These are phyloP conservation scores for Diospyros kaki DNA, from an alignment of 148 eudicot genomes.

Conservation along the genomic window DNA sequence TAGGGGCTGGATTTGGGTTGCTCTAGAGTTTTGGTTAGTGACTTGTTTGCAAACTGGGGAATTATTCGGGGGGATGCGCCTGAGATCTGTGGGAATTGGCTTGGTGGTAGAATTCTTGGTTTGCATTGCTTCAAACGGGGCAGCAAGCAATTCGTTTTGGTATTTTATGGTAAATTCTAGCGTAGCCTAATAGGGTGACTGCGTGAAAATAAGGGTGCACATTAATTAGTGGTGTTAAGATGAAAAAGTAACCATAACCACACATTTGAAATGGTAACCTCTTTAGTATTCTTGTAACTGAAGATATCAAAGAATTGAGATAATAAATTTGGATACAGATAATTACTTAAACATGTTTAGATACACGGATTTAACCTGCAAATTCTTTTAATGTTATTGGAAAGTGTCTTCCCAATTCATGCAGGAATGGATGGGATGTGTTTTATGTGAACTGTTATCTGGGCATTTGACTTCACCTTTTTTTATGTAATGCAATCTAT, in stretches of 20 bases:
- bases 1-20: conserved; percentile 1
- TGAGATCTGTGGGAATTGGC: conserved; percentile 30
- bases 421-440: too few relatives aligned
- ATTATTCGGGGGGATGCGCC: background rate
- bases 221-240: background rate
- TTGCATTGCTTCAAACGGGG: conserved; percentile 4
- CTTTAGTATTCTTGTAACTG: background rate
- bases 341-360: background rate
- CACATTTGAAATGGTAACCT: background rate
- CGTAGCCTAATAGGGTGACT: background rate
- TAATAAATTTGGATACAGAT: background rate
- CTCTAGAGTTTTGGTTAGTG: background rate
- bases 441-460: too few relatives aligned
- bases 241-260: background rate
- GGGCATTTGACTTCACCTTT: too few relatives aligned
- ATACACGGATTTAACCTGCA: background rate
- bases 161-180: background rate
- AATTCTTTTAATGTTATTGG: too few relatives aligned
- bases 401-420: too few relatives aligned
- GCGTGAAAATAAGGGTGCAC: background rate
- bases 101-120: background rate
- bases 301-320: background rate
- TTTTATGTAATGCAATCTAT: too few relatives aligned
- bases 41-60: background rate
- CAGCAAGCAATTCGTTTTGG: background rate